Evolutionary conservation across 306 rosid species (phyloP).

Genomic region (Styphnolobium japonicum): DNA sequence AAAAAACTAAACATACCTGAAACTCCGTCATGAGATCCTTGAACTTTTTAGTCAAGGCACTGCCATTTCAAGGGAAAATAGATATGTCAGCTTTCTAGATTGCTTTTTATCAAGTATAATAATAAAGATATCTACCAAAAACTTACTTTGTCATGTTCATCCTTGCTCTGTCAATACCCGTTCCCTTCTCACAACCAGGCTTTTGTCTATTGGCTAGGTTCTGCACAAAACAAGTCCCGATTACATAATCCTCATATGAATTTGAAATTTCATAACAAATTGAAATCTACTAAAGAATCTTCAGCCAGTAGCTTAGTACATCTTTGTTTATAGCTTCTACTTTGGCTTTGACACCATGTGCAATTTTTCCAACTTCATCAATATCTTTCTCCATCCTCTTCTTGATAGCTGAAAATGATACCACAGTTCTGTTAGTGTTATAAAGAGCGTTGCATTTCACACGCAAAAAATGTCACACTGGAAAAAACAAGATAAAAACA

Average conservation of each 20-base stretch:
- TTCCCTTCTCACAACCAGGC: slow-evolving; percentile 94
- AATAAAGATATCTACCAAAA: slow-evolving; percentile 12
- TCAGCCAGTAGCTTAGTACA: slow-evolving; percentile 40
- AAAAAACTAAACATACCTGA: slow-evolving; percentile 52
- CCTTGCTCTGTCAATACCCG: slow-evolving; percentile 88
- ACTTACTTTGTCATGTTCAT: slow-evolving; percentile 90
- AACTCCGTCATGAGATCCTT: slow-evolving; percentile 89
- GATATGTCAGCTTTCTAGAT: slow-evolving; percentile 20
- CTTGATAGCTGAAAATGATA: slow-evolving; percentile 69
- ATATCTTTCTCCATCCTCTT: slow-evolving; percentile 97
- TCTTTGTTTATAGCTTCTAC: slow-evolving; percentile 85
- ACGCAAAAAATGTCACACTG: background rate
- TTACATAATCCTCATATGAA: background rate
- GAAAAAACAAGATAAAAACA: background rate
- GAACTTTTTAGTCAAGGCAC: slow-evolving; percentile 78
- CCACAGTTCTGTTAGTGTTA: background rate
- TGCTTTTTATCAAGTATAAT: background rate
- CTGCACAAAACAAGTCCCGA: slow-evolving; percentile 48
- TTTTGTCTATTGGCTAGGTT: slow-evolving; percentile 75
- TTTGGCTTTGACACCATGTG: slow-evolving; percentile 71
- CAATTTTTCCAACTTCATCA: slow-evolving; percentile 97
- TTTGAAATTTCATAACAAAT: background rate
- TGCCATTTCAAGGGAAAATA: slow-evolving; percentile 39
- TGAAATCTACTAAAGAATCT: slow-evolving; percentile 10
- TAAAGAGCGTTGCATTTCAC: background rate